Base-by-base conservation (phyloP, 352 stramenopile genomes). In the Pythium chondricola region DNA sequence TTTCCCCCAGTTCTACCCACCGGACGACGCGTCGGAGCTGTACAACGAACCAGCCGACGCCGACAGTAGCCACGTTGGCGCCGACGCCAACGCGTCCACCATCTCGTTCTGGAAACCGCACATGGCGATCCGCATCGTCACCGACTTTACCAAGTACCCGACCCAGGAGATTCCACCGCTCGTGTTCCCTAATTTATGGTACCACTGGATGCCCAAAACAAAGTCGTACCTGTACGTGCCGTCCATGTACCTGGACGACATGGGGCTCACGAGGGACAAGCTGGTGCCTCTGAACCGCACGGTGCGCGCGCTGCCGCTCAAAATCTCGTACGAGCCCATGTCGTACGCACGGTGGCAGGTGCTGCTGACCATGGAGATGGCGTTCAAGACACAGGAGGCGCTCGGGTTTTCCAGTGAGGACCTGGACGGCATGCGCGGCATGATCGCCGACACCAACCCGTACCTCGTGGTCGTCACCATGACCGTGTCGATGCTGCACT, bases 401-500 rank as follows among this genome's bases (percentile, higher is more conserved):
- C 61, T 88, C 43, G 77, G 77, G 4, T 80, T 88, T 42, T 64
- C 68, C 10, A 58, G 58, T 2, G 62, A 77, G 6, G 79, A 88
- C 36, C 79, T 98, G 56, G 85, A 95, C 45, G 71, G 84, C 17
- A 79, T 98, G 40, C 93, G 95, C 11, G 96, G 74, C 62, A 97
- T 85, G 55, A 80, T 88, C 49, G 73, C 74, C 8, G 95, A 99
- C 48, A 98, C 95, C 17, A 98, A 98, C 62, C 85, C 97, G 8
- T 90, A 95, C 25, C 63, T 99, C 43, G 74, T 99, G 17, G 83
- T 68, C 0, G 78, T 98, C 1, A 98, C 96, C 4, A 88, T 98
- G 52, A 68, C 97, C 25, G 96, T 97, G 20, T 97, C 91, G n/a
- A 65, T 97, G 41, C 70, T 98, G 30, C 96, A 99, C 74, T 85